These are phyloP conservation scores for Hypomyces perniciosus DNA, from an alignment of 2,329 filamentous ascomycete species.

Conservation along the genomic window DNA sequence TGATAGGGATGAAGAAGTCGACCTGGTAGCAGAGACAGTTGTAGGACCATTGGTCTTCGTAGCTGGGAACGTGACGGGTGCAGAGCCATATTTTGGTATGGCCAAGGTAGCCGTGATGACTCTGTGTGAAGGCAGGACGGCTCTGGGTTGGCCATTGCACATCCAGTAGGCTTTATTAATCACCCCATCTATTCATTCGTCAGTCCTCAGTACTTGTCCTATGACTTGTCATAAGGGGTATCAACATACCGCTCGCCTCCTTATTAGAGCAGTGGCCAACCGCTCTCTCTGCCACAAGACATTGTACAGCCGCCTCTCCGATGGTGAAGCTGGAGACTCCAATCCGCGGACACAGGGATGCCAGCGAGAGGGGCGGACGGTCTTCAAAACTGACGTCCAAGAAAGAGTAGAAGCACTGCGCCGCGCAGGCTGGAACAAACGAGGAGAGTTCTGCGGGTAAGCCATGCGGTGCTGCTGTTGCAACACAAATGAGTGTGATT, in stretches of 20 bases:
- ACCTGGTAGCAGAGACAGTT: background rate
- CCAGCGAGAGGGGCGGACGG: constrained; percentile 41
- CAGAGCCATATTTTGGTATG: constrained; percentile 6
- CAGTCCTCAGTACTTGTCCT: constrained; percentile 8
- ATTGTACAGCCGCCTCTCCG: constrained; percentile 66
- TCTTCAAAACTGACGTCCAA: constrained; percentile 57
- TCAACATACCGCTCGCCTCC: constrained; percentile 31
- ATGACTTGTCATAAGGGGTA: background rate
- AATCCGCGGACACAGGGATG: constrained; percentile 57
- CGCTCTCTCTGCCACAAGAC: constrained; percentile 49
- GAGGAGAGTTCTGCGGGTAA: constrained; percentile 34
- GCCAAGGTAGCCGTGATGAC: constrained; percentile 50
- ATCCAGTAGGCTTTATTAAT: constrained; percentile 51
- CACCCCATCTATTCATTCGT: constrained; percentile 28
- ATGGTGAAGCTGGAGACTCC: constrained; percentile 60
- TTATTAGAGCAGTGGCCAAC: constrained; percentile 46
- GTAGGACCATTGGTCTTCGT: constrained; percentile 1
- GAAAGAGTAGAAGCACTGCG: constrained; percentile 57
- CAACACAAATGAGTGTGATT: constrained; percentile 23
- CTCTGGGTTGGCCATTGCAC: constrained; percentile 46
- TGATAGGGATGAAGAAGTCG: constrained; percentile 4
- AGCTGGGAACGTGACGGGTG: constrained; percentile 9
- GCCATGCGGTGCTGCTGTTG: constrained; percentile 23
- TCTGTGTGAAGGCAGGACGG: constrained; percentile 51
- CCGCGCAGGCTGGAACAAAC: constrained; percentile 53